These are phyloP conservation scores for Juglanconis oblonga DNA, from an alignment of 2,329 filamentous ascomycete genomes.

Conservation along the genomic window DNA sequence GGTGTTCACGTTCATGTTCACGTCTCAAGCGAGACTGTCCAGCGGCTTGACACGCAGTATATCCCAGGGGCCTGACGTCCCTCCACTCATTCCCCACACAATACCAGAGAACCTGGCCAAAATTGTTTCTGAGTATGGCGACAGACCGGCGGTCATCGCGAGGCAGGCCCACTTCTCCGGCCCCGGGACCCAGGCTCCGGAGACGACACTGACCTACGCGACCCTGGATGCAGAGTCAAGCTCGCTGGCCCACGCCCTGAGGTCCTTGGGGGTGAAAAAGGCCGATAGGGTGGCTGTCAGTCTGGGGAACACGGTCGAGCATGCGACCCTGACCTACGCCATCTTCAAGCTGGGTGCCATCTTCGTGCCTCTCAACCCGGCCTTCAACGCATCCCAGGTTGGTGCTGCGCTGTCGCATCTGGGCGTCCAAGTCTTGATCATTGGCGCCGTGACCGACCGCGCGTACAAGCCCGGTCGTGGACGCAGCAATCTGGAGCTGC, in stretches of 20 bases:
- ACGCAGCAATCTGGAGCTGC: constrained; percentile 48
- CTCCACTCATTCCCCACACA: constrained; percentile 63
- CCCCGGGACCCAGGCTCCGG: constrained; percentile 50
- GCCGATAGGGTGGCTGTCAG: constrained; percentile 84
- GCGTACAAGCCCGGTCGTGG: constrained; percentile 60
- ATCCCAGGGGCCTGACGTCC: constrained; percentile 34
- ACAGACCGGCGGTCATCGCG: constrained; percentile 57
- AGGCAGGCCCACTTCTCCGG: constrained; percentile 31
- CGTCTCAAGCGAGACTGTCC: constrained; percentile 4
- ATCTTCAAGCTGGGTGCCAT: constrained; percentile 93
- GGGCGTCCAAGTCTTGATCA: constrained; percentile 68
- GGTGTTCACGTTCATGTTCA: neutral
- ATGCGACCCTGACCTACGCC: constrained; percentile 82
- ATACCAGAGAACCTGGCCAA: constrained; percentile 70
- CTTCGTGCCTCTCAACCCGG: constrained; percentile 88
- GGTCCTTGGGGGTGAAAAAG: constrained; percentile 69
- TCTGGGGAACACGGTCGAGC: constrained; percentile 81
- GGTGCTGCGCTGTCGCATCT: constrained; percentile 76
- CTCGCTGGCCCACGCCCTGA: constrained; percentile 67
- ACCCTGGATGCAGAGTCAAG: constrained; percentile 75
- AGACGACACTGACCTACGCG: constrained; percentile 70
- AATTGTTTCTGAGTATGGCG: constrained; percentile 62
- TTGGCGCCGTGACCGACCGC: constrained; percentile 84
- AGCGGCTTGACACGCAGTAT: constrained; percentile 8
- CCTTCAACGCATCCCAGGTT: constrained; percentile 79